Conservation (phyloP, 225 moss, liverwort and hornwort genomes). For the Polytrichum formosum region DNA sequence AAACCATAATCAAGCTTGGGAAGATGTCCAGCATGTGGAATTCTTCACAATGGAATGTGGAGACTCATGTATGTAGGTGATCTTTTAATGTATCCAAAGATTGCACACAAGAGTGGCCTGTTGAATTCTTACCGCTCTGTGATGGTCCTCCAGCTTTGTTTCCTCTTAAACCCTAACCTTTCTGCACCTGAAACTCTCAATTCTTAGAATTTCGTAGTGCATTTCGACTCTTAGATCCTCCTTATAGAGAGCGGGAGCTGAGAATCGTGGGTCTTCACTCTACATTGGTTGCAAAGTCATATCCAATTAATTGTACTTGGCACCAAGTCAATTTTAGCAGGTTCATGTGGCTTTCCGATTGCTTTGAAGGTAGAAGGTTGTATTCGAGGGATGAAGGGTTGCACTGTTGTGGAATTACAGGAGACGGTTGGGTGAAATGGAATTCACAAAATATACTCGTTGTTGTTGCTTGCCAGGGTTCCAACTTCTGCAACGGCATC, state of each 20-base stretch:
- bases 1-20: not conserved
- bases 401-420: not conserved
- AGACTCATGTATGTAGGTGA: not conserved
- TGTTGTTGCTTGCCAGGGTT: conserved; percentile 42
- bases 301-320: no score
- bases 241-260: no score
- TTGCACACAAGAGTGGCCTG: not conserved
- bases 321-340: not conserved
- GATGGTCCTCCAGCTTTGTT: not conserved
- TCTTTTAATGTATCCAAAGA: not conserved
- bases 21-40: not conserved
- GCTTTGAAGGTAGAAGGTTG: not conserved
- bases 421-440: not conserved
- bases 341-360: not conserved
- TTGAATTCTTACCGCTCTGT: not conserved
- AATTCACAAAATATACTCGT: not conserved
- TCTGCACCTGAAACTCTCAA: no score
- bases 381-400: not conserved
- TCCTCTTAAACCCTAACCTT: no score
- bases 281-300: no score
- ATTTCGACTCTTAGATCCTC: no score
- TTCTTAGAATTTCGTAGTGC: no score
- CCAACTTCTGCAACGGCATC: conserved; percentile 79
- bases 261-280: no score
- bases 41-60: not conserved